phyloP scores from a whole-genome alignment of 2,329 filamentous ascomycete species.

The Pseudogymnoascus sp. region DNA sequence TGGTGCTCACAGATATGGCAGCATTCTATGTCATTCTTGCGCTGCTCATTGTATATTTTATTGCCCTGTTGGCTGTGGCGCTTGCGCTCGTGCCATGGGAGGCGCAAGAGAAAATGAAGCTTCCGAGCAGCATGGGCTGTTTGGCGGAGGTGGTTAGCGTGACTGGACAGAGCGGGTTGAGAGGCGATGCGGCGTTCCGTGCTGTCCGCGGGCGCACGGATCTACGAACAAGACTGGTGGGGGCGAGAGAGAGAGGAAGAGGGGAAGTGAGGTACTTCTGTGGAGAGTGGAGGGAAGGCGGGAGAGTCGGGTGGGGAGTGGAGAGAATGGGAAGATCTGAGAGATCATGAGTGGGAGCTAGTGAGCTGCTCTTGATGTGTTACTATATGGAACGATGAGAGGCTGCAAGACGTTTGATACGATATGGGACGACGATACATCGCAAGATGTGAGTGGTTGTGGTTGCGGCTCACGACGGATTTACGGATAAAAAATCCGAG shows the following conservation, averaged over 20 bases:
- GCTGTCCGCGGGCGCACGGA: conserved; percentile 58
- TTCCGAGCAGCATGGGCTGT: conserved; percentile 65
- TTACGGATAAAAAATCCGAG: background rate
- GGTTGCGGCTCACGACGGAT: conserved; percentile 4
- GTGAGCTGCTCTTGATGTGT: background rate
- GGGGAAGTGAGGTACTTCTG: conserved; percentile 21
- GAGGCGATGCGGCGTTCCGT: conserved; percentile 65
- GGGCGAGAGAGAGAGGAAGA: conserved; percentile 11
- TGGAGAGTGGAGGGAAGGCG: conserved; percentile 22
- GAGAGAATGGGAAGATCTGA: conserved; percentile 21
- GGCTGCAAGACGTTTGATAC: conserved; percentile 3
- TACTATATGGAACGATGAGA: background rate
- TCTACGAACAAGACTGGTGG: conserved; percentile 56
- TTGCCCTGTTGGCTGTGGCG: conserved; percentile 49
- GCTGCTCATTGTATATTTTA: conserved; percentile 60
- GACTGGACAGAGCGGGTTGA: conserved; percentile 61
- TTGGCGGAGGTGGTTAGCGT: conserved; percentile 73
- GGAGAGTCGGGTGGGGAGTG: conserved; percentile 23
- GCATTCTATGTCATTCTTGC: conserved; percentile 66
- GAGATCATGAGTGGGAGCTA: background rate
- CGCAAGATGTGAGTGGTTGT: conserved; percentile 10
- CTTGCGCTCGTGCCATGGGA: conserved; percentile 1
- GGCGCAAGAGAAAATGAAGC: conserved; percentile 48
- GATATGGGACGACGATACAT: conserved; percentile 10
- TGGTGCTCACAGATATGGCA: conserved; percentile 65